Evolutionary conservation across 768 basidiomycete genomes (phyloP).

Genomic region (Boletus subcaerulescens): DNA sequence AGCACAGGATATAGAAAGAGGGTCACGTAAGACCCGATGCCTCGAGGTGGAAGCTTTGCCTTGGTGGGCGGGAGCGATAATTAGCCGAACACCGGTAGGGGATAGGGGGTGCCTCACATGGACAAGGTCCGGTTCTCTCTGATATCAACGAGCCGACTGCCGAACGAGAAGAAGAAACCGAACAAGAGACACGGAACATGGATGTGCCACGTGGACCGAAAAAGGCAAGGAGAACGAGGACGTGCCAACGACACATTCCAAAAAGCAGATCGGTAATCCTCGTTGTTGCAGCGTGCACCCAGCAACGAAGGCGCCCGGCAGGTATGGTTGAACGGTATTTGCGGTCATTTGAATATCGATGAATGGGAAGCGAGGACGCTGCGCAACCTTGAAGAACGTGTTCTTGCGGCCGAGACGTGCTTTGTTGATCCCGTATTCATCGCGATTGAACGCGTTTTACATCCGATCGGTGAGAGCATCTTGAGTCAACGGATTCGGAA

Average conservation of each 20-base stretch:
- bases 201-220: slow-evolving; percentile 3
- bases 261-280: slow-evolving; percentile 13
- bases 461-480: neutral
- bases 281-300: slow-evolving; percentile 14
- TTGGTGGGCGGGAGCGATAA: slow-evolving; percentile 5
- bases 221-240: neutral
- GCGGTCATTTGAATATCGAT: no score
- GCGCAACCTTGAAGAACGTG: neutral
- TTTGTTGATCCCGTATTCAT: slow-evolving; percentile 14
- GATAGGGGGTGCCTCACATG: neutral
- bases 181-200: neutral
- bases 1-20: neutral
- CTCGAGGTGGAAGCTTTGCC: neutral
- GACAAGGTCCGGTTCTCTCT: slow-evolving; percentile 1
- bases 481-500: slow-evolving; percentile 5
- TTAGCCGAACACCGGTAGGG: slow-evolving; percentile 11
- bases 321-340: neutral
- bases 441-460: slow-evolving; percentile 8
- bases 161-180: neutral
- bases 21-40: slow-evolving; percentile 7
- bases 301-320: neutral
- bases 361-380: neutral
- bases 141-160: slow-evolving; percentile 5
- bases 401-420: neutral
- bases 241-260: neutral